Conservation (phyloP, 495 filamentous ascomycete genomes). For the Neurospora pannonica region DNA sequence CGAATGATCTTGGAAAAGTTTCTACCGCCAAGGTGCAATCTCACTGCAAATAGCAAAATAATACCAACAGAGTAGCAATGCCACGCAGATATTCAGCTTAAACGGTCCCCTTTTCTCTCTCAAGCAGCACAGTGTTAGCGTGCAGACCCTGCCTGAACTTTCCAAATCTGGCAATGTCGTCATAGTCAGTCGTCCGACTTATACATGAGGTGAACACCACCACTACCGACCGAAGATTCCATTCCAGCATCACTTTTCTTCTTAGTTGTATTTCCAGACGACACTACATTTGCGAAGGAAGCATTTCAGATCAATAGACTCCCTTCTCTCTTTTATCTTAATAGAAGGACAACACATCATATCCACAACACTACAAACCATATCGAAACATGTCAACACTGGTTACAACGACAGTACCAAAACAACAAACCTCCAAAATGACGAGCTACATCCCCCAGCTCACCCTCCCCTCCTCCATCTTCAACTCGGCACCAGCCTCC, state of each 20-base stretch:
- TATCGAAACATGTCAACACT: background rate
- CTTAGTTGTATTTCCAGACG: background rate
- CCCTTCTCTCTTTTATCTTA: too few species aligned
- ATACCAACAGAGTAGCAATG: background rate
- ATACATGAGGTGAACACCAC: background rate
- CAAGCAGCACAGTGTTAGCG: background rate
- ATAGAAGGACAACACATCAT: too few species aligned
- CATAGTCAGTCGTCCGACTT: background rate
- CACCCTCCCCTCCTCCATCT: constrained; percentile 56
- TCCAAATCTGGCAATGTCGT: background rate
- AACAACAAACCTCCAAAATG: constrained; percentile 35
- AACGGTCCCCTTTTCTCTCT: background rate
- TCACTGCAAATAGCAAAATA: background rate
- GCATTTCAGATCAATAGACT: background rate
- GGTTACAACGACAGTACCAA: background rate
- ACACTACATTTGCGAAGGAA: background rate
- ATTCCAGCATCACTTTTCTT: background rate
- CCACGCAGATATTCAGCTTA: background rate
- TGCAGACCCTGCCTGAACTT: background rate
- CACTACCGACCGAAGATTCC: background rate
- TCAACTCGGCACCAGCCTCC: constrained; percentile 54
- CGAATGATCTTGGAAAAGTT: background rate
- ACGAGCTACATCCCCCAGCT: constrained; percentile 54
- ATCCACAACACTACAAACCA: too few species aligned
- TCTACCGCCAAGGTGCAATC: background rate